A percentile compares a stretch with the other conserved stretches of the same genome.
phyloP scores from a whole-genome alignment of 73 alveolate species.

The Paraurostyla sp. region DNA sequence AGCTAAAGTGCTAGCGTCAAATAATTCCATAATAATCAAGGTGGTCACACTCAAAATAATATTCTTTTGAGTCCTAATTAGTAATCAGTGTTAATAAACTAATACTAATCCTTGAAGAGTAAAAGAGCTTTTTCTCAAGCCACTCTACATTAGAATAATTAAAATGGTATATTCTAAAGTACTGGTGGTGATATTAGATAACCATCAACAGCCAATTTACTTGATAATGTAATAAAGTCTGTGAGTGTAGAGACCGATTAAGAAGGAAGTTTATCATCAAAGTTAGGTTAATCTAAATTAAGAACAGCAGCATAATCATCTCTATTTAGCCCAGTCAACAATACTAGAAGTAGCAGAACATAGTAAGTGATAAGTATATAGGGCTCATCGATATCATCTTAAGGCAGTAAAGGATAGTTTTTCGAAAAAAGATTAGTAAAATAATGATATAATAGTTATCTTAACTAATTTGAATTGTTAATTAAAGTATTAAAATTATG shows the following conservation, averaged over 20 bases:
- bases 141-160: background rate
- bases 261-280: no score
- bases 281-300: no score
- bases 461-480: no score
- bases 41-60: background rate
- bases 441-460: no score
- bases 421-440: conserved; percentile 17
- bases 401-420: background rate
- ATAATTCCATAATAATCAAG: background rate
- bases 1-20: conserved; percentile 33
- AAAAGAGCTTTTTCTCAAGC: conserved; percentile 10
- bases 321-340: background rate
- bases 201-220: background rate
- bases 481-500: no score
- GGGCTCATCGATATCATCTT: background rate
- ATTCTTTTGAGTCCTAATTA: background rate
- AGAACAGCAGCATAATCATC: no score
- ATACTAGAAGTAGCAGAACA: background rate
- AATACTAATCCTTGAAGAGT: background rate
- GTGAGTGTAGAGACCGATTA: no score
- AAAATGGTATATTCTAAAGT: background rate
- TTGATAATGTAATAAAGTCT: no score
- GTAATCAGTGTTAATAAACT: background rate
- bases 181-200: background rate
- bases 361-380: no score